Conservation (phyloP, 208 protist species). For the Crithidia fasciculata region DNA sequence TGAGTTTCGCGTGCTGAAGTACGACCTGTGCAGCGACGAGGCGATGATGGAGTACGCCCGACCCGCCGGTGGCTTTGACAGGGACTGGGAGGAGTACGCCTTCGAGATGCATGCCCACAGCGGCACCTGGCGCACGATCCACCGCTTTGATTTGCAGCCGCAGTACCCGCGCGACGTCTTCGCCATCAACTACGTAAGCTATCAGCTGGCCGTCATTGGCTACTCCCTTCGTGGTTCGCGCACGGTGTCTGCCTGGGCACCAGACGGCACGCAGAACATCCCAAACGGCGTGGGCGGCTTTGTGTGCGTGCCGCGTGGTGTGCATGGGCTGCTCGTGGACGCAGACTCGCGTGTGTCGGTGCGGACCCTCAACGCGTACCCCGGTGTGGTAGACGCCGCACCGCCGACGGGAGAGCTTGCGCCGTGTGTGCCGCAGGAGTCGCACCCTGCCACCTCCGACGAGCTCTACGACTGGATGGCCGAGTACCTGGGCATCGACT, state of each 20-base stretch:
- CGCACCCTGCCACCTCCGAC: conserved; percentile 8
- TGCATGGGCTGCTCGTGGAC: conserved; percentile 11
- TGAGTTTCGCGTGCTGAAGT: conserved; percentile 25
- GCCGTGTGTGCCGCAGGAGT: conserved; percentile 1
- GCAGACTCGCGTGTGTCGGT: background rate
- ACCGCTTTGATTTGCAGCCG: conserved; percentile 34
- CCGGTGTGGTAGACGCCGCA: background rate
- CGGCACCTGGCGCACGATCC: conserved; percentile 21
- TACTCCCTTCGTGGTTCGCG: conserved; percentile 19
- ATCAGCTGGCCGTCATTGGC: background rate
- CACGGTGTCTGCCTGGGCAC: conserved; percentile 12
- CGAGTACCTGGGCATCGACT: conserved; percentile 8
- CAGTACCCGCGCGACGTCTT: conserved; percentile 17
- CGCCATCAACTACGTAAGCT: conserved; percentile 15
- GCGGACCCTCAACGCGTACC: conserved; percentile 17
- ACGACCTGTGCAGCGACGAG: conserved; percentile 31
- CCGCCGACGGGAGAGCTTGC: conserved; percentile 1
- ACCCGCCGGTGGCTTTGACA: conserved; percentile 10
- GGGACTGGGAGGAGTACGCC: conserved; percentile 15
- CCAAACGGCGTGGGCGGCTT: conserved; percentile 8
- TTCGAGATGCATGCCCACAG: conserved; percentile 21
- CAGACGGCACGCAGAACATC: conserved; percentile 7
- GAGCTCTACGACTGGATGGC: conserved; percentile 22
- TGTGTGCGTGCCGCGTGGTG: conserved; percentile 18
- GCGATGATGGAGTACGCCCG: conserved; percentile 24